Percentiles rank a stretch among this genome's conserved stretches.
These are phyloP conservation scores for Gleditsia sinensis DNA, from an alignment of 306 rosid species.

Conservation along the genomic window DNA sequence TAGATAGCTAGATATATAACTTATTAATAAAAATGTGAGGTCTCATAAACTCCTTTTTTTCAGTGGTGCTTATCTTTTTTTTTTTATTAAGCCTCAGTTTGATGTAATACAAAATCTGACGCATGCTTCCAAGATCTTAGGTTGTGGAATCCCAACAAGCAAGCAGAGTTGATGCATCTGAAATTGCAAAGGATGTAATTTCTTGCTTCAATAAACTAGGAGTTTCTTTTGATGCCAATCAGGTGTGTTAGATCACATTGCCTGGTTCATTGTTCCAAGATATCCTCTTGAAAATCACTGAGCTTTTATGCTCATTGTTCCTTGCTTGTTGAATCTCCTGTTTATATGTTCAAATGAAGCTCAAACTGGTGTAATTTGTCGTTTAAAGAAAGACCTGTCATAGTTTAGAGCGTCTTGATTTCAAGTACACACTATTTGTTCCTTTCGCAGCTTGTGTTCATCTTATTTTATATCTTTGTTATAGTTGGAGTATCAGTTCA, in stretches of 20 bases:
- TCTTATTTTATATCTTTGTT: not conserved
- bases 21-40: not conserved
- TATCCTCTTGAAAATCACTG: not conserved
- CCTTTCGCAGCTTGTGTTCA: not conserved
- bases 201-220: constrained; percentile 83
- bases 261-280: not conserved
- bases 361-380: not conserved
- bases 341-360: not conserved
- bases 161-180: constrained; percentile 76
- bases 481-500: not conserved
- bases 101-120: constrained; percentile 33
- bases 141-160: constrained; percentile 88
- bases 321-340: not conserved
- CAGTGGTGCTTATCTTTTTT: constrained; percentile 5
- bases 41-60: constrained; percentile 5
- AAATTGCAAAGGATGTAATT: constrained; percentile 82
- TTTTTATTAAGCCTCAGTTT: constrained; percentile 21
- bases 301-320: not conserved
- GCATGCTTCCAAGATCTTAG: constrained; percentile 53
- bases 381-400: not conserved
- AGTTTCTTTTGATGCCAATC: constrained; percentile 62
- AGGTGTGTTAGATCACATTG: constrained; percentile 52
- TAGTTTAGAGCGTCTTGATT: not conserved
- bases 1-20: not conserved
- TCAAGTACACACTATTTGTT: not conserved